Evolutionary conservation across 108 stramenopile genomes (phyloP), one percentile per base, ranked within the genome.

Genomic region (Licmophora abbreviata): DNA sequence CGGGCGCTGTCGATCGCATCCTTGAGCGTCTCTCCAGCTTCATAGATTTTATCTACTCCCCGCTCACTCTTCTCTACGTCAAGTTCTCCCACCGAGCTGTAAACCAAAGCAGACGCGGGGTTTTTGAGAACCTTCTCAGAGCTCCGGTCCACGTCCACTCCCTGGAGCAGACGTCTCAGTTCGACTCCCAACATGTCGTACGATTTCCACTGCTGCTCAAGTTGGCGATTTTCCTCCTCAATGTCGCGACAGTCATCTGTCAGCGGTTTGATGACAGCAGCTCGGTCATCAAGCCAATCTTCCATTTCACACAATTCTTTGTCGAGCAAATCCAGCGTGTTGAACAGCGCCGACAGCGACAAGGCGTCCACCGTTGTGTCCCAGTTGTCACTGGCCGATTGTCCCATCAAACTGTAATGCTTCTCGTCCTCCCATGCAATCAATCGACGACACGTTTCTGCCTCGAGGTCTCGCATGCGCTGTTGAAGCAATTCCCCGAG

Each of bases 371-470:
- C 74, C 0, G 76, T 73, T n/a, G n/a, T n/a, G n/a, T n/a, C n/a
- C n/a, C n/a, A n/a, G n/a, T n/a, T n/a, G 54, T 46, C 30, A 10
- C 18, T 20, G 12, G 31, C 11, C 21, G 30, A 46, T 46, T 58
- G 31, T 52, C 62, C 63, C 49, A 61, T 55, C 38, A 63, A 64
- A 32, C 80, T 81, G 28, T 63, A 83, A 38, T 83, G 79, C 46
- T 88, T 88, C 50, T 88, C 91, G 51, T 92, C 91, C 46, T 92
- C 91, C 91, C 91, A 92, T 8, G 86, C 83, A 56, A 92, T 92
- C 56, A 92, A 63, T 20, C 85, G 79, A 14, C 83, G 63, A 49
- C 91, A 92, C 5, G 85, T 86, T 54, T 92, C 91, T 20, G 86
- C 81, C 52, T 92, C 91, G 47, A 92, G 58, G 51, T 86, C 80